Evolutionary conservation across 1,139 yeast genomes (phyloP), one percentile per base, ranked within the genome.

Genomic region (Pneumocystis carinii): DNA sequence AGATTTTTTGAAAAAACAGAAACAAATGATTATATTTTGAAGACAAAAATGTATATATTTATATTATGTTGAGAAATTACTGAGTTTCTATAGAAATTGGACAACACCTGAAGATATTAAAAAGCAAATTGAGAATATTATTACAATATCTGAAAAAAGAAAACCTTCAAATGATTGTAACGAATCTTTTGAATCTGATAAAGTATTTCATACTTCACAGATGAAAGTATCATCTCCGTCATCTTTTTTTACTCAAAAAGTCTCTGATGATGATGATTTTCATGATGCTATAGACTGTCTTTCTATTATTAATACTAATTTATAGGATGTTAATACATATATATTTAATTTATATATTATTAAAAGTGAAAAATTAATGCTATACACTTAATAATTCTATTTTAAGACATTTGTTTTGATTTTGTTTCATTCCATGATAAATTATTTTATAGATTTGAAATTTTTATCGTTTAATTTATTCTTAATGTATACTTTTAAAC

Each of bases 1-100:
- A 83, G 83, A 70, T 75, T 89, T 62, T 92, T 92, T 76, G 81
- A 66, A 69, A 69, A 7, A 71, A 70, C 62, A 19, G 14, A 67
- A 59, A 3, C 76, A 75, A 60, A 77, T 78, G 64, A 61, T 32
- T 61, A 61, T 55, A 32, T 29, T 5, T 39, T 61, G 17, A 60
- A 61, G 15, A 36, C 61, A 24, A 53, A 37, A 19, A 61, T 61
- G 32, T 59, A 39, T 58, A 14, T 39, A 32, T 15, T 19, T 7
- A 48, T 48, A 48, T 12, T 48, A 19, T 24, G 14, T 12, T 17
- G 10, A 41, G 19, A n/a, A 41, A 12, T 24, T 14, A 10, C 4
- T 48, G 15, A 48, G 12, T 48, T 14, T 48, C 14, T 15, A 10
- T 48, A 48, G 55, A 48, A 24, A 48, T 48, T 48, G 32, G 55